phyloP scores from a whole-genome alignment of 441 rosid species.

The Melastoma candidum region DNA sequence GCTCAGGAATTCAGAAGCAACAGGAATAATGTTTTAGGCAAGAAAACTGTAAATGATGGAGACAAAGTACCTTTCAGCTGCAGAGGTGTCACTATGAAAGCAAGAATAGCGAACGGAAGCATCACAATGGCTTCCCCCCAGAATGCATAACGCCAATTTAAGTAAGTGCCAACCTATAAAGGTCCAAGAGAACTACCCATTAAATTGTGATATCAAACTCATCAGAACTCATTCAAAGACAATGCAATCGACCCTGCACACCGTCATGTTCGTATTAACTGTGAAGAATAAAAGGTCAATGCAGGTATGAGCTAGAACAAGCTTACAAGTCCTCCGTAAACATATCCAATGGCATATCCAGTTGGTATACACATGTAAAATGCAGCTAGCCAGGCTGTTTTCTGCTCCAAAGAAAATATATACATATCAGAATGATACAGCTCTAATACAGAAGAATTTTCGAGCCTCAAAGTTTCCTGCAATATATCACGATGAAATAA shows the following conservation, averaged over 20 bases:
- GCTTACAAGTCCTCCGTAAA: slow-evolving; percentile 83
- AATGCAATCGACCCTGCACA: no score
- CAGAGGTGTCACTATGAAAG: slow-evolving; percentile 71
- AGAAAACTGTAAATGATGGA: not conserved
- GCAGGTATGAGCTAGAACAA: no score
- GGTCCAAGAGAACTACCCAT: slow-evolving; percentile 11
- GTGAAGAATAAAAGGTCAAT: no score
- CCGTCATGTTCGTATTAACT: no score
- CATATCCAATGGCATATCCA: slow-evolving; percentile 87
- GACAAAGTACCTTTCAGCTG: slow-evolving; percentile 63
- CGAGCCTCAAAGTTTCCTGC: not conserved
- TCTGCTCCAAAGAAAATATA: slow-evolving; percentile 35
- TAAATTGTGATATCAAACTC: slow-evolving; percentile 1
- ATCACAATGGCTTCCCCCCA: slow-evolving; percentile 81
- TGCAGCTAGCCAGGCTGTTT: slow-evolving; percentile 82
- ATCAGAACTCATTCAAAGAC: not conserved
- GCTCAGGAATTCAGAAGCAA: no score
- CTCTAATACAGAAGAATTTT: not conserved
- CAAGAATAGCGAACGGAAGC: slow-evolving; percentile 69
- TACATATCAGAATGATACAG: slow-evolving; percentile 1
- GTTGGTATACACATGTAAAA: slow-evolving; percentile 97
- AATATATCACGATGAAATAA: not conserved
- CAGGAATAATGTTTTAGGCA: no score
- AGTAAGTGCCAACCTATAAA: slow-evolving; percentile 57
- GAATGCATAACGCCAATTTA: slow-evolving; percentile 81